Percentiles rank a stretch among this genome's conserved stretches.
Conservation (phyloP, 2,329 filamentous ascomycete genomes). For the Hansfordia pulvinata region DNA sequence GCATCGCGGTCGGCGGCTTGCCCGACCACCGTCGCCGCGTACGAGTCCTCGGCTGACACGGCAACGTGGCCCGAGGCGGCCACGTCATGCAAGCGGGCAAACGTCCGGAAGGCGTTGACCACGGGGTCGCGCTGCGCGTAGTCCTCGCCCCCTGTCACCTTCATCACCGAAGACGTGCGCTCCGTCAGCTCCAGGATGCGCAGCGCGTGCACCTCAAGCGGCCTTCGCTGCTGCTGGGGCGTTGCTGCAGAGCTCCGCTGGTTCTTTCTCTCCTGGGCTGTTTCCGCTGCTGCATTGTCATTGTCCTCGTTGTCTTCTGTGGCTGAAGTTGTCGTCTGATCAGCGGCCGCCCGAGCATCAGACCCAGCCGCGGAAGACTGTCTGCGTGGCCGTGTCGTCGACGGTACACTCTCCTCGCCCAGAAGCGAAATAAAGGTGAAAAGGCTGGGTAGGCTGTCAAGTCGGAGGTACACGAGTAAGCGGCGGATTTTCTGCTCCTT, state of each 20-base stretch:
- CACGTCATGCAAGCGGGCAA: conserved; percentile 73
- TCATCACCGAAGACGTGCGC: conserved; percentile 91
- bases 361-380: conserved; percentile 5
- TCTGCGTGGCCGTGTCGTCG: conserved; percentile 9
- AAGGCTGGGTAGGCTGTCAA: conserved; percentile 72
- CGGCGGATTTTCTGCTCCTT: conserved; percentile 38
- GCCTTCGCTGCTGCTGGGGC: too few species aligned
- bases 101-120: conserved; percentile 80
- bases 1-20: conserved; percentile 57
- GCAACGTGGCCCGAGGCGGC: conserved; percentile 71
- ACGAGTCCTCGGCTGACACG: conserved; percentile 64
- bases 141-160: conserved; percentile 71
- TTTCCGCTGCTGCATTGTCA: conserved; percentile 12
- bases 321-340: conserved; percentile 3
- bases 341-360: too few species aligned
- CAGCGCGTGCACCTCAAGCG: conserved; percentile 68
- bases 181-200: conserved; percentile 79
- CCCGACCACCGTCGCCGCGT: conserved; percentile 61
- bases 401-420: conserved; percentile 29
- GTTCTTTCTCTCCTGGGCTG: conserved; percentile 15
- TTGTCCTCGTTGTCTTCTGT: conserved; percentile 9
- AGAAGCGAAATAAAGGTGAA: conserved; percentile 75
- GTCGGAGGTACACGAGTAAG: conserved; percentile 66
- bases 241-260: too few species aligned
- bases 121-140: conserved; percentile 64